These are phyloP conservation scores for Glutinoglossum americanum DNA, from an alignment of 495 filamentous ascomycete species.

Conservation along the genomic window DNA sequence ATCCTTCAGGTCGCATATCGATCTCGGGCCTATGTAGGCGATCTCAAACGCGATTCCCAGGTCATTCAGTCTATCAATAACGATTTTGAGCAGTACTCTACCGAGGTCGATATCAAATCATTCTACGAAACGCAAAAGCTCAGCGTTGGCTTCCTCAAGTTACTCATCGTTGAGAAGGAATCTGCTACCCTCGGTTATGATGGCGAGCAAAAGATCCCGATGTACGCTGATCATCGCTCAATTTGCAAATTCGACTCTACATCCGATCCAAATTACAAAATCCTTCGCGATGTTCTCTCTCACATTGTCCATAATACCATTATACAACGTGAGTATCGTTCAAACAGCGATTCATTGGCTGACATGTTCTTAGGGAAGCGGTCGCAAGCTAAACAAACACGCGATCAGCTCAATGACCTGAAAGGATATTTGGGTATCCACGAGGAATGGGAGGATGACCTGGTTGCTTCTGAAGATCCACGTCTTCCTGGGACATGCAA, in stretches of 20 bases:
- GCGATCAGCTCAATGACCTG: not conserved
- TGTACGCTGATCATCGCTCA: constrained; percentile 26
- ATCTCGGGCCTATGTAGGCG: constrained; percentile 7
- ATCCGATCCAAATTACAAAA: constrained; percentile 22
- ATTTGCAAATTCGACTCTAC: constrained; percentile 26
- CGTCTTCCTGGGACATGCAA: constrained; percentile 3
- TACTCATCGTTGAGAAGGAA: constrained; percentile 19
- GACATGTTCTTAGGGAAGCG: not conserved
- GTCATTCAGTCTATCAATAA: constrained; percentile 15
- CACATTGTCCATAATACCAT: not conserved
- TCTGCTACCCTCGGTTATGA: constrained; percentile 25
- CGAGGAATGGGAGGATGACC: not conserved
- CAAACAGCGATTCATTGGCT: not conserved
- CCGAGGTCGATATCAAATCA: constrained; percentile 11
- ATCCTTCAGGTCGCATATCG: not conserved
- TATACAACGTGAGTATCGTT: too few relatives aligned
- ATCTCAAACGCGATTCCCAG: constrained; percentile 7
- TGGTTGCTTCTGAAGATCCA: not conserved
- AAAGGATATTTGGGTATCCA: not conserved
- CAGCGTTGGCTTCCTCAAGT: constrained; percentile 3
- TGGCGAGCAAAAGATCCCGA: constrained; percentile 17
- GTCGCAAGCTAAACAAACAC: not conserved
- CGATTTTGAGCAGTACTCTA: constrained; percentile 14
- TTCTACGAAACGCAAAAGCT: constrained; percentile 20
- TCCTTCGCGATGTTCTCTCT: constrained; percentile 20